Base-by-base conservation (phyloP, 192 early-diverging fungal species). In the Lobosporangium transversale region DNA sequence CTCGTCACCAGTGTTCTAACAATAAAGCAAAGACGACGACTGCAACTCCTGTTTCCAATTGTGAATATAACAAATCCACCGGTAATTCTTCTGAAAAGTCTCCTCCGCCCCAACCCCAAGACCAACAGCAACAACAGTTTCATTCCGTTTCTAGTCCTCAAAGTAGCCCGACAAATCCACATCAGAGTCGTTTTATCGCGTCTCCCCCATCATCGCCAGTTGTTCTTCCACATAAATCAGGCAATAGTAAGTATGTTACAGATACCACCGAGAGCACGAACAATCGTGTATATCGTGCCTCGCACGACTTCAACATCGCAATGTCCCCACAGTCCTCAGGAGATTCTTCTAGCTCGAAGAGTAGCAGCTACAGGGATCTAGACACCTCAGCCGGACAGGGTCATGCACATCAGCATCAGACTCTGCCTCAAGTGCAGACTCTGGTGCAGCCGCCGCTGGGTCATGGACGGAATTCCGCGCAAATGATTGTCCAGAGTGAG, bases 111-210 rank as follows among this genome's bases (percentile, higher is more conserved):
- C 37, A 43, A 12, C 51, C 33, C 15, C 32, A 59, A 24, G 29
- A 58, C 9, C 49, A 32, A 15, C 58, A 70, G 48, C 44, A 53
- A 11, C 61, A 54, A 24, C 62, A 43, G 55, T 53, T 31, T 44
- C 56, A 65, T n/a, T 64, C 62, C 20, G 36, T 76, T 21, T 59
- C 58, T 36, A 66, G 73, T 30, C 73, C 73, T n/a, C 60, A 56
- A 14, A 61, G 60, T 43, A 76, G 73, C 40, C 73, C 73, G 6
- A 49, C 64, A 33, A 62, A 32, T 56, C 32, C 47, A 23, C 53
- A 53, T 37, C 47, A 52, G 30, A 45, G 48, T 51, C 73, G 73
- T 10, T 76, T 76, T 29, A 62, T 31, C 23, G 44, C 7, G 8
- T 14, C 58, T 15, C 62, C 53, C 9, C 32, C 52, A 40, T 53